phyloP scores from a whole-genome alignment of 352 stramenopile species.

The Peronosclerospora sorghi region DNA sequence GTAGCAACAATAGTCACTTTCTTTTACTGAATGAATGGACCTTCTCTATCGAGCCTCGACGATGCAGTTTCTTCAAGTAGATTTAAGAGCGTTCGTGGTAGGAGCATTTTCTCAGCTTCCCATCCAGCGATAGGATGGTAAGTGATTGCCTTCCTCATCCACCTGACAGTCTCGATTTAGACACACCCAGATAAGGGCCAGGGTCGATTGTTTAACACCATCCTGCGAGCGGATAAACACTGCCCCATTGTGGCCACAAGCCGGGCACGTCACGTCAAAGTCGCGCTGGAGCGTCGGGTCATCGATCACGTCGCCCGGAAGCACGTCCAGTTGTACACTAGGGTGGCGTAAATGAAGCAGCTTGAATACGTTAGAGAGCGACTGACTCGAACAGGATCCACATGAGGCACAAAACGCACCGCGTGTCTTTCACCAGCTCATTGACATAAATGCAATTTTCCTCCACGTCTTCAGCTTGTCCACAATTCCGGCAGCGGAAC shows the following conservation, averaged over 20 bases:
- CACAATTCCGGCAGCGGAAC: slow-evolving; percentile 82
- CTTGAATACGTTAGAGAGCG: no score
- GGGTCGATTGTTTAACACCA: slow-evolving; percentile 78
- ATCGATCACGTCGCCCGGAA: slow-evolving; percentile 80
- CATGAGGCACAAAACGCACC: slow-evolving; percentile 38
- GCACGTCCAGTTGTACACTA: slow-evolving; percentile 77
- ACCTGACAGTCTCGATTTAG: slow-evolving; percentile 82
- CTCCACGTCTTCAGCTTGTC: slow-evolving; percentile 76
- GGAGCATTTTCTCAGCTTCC: slow-evolving; percentile 39
- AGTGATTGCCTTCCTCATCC: slow-evolving; percentile 73
- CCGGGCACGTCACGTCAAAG: slow-evolving; percentile 75
- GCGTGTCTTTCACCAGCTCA: slow-evolving; percentile 82
- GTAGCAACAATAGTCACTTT: no score
- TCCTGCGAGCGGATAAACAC: slow-evolving; percentile 85
- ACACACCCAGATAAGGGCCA: slow-evolving; percentile 83
- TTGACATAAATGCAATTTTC: slow-evolving; percentile 89
- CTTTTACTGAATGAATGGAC: no score
- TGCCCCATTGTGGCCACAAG: slow-evolving; percentile 64
- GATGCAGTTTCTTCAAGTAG: no score
- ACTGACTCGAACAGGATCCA: no score
- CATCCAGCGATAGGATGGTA: slow-evolving; percentile 83
- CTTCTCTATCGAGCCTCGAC: no score
- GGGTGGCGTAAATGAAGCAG: no score
- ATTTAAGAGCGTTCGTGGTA: no score
- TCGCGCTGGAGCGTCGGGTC: slow-evolving; percentile 83